phyloP scores from a whole-genome alignment of 768 basidiomycete species.

The Trametes cinnabarina region DNA sequence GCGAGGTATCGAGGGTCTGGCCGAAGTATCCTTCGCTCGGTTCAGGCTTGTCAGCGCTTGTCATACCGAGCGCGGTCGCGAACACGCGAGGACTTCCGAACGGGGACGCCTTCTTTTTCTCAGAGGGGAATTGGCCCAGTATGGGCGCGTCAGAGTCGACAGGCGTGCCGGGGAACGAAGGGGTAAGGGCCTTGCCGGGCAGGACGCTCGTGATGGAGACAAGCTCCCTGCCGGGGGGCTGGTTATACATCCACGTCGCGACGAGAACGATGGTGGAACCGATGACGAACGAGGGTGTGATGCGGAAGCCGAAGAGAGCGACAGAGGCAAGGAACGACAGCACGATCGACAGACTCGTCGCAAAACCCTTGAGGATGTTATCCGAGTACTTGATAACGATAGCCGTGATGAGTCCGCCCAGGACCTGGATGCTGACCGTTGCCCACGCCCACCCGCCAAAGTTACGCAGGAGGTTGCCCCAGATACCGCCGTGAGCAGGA shows the following conservation, averaged over 20 bases:
- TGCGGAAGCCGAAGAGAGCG: constrained; percentile 83
- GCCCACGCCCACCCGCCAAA: constrained; percentile 97
- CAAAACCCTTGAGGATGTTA: constrained; percentile 97
- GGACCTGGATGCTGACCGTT: constrained; percentile 84
- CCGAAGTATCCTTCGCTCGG: constrained; percentile 34
- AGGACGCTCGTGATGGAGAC: constrained; percentile 33
- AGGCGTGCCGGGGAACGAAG: constrained; percentile 43
- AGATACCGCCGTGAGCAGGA: constrained; percentile 22
- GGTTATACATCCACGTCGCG: constrained; percentile 93
- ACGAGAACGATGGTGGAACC: constrained; percentile 83
- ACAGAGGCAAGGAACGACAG: constrained; percentile 94
- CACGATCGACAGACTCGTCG: constrained; percentile 90
- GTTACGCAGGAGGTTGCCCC: constrained; percentile 61
- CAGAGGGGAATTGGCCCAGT: constrained; percentile 51
- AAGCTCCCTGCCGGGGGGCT: constrained; percentile 47
- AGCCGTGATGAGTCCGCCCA: constrained; percentile 92
- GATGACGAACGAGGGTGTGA: constrained; percentile 84
- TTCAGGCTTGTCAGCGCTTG: constrained; percentile 19
- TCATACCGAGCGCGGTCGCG: constrained; percentile 45
- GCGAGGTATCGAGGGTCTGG: constrained; percentile 41
- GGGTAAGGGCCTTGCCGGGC: constrained; percentile 35
- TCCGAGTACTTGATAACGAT: constrained; percentile 97
- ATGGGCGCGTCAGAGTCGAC: constrained; percentile 54
- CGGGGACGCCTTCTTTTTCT: constrained; percentile 43
- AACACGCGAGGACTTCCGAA: constrained; percentile 51